These are phyloP conservation scores for Spatholobus suberectus DNA, from an alignment of 306 rosid species.

Conservation along the genomic window DNA sequence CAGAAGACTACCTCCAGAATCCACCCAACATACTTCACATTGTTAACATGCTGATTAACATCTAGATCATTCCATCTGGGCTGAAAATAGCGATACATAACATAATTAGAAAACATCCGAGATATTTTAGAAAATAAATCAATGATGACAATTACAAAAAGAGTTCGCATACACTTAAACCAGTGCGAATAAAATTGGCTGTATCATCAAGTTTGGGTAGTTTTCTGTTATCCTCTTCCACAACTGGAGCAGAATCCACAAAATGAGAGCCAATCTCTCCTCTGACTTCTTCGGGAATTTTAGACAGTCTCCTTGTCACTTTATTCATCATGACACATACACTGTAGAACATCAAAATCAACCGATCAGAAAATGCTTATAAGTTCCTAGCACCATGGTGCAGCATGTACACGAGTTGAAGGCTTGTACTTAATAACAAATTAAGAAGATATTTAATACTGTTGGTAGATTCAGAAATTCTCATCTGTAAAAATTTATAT, in stretches of 20 bases:
- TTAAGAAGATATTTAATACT: neutral
- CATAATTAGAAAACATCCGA: slow-evolving; percentile 18
- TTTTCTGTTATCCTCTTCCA: slow-evolving; percentile 85
- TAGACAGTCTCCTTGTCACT: slow-evolving; percentile 83
- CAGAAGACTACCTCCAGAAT: slow-evolving; percentile 79
- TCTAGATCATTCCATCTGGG: slow-evolving; percentile 97
- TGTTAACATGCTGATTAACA: slow-evolving; percentile 96
- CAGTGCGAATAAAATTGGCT: slow-evolving; percentile 66
- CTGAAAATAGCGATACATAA: slow-evolving; percentile 50
- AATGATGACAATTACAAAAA: neutral
- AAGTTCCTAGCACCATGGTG: slow-evolving; percentile 14
- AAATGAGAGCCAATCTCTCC: slow-evolving; percentile 78
- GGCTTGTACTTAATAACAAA: neutral
- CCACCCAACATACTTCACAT: slow-evolving; percentile 99
- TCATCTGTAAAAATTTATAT: neutral
- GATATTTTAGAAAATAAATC: neutral
- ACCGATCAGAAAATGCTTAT: slow-evolving; percentile 14
- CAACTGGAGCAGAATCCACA: slow-evolving; percentile 67
- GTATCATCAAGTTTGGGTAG: slow-evolving; percentile 75
- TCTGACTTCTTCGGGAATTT: slow-evolving; percentile 89
- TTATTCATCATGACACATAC: slow-evolving; percentile 99
- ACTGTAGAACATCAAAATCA: slow-evolving; percentile 60
- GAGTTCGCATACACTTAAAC: slow-evolving; percentile 69
- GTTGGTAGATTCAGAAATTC: neutral
- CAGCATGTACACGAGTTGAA: slow-evolving; percentile 10